phyloP scores from a whole-genome alignment of 2,329 filamentous ascomycete genomes.

The Cercospora berteroae region DNA sequence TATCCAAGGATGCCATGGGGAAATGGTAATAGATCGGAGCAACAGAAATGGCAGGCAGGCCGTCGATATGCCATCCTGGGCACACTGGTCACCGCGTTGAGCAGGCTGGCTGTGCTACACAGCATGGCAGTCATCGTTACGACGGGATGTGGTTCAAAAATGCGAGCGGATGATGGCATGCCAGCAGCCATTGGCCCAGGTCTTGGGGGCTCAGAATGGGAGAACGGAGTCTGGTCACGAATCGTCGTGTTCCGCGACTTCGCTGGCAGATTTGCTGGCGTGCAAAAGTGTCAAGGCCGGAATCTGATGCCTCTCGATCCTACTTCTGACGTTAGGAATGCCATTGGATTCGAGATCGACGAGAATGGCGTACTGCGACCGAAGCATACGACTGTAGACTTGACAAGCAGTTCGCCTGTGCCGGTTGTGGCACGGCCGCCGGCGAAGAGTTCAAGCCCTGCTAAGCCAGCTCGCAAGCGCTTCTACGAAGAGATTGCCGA shows the following conservation, averaged over 20 bases:
- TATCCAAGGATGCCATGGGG: constrained; percentile 58
- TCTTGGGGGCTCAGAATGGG: constrained; percentile 75
- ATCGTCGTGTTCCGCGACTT: constrained; percentile 78
- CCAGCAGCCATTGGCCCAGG: constrained; percentile 72
- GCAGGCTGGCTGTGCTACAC: constrained; percentile 70
- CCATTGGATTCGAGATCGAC: constrained; percentile 52
- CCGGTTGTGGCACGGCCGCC: not conserved
- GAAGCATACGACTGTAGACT: constrained; percentile 26
- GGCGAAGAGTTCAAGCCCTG: constrained; percentile 8
- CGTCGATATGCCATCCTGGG: constrained; percentile 62
- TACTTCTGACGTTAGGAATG: constrained; percentile 42
- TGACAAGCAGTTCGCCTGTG: constrained; percentile 18
- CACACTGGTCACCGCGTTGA: constrained; percentile 59
- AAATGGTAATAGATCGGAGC: constrained; percentile 44
- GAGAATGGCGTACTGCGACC: constrained; percentile 44
- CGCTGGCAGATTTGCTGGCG: constrained; percentile 44
- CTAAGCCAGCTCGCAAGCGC: constrained; percentile 52
- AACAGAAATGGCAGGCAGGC: constrained; percentile 49
- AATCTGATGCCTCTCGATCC: constrained; percentile 36
- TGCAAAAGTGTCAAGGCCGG: constrained; percentile 46
- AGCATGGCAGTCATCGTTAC: constrained; percentile 72
- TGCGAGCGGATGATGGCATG: constrained; percentile 53
- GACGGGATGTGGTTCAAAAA: constrained; percentile 78
- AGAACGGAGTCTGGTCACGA: constrained; percentile 69
- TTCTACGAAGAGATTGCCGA: constrained; percentile 57